Conservation (phyloP, 768 basidiomycete genomes). For the Lactarius evosmus region DNA sequence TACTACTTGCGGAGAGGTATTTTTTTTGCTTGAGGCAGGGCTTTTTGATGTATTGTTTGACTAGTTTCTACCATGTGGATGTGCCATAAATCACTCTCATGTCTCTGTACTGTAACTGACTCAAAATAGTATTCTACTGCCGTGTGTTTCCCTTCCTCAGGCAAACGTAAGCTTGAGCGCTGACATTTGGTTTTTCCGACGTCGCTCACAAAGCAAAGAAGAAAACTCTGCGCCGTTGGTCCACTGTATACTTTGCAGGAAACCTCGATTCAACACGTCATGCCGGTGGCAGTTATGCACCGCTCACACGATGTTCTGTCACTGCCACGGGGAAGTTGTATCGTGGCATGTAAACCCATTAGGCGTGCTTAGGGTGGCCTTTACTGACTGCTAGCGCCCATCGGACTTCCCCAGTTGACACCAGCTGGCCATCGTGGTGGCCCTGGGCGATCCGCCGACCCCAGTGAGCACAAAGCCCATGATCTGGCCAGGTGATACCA, state of each 20-base stretch:
- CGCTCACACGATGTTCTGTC: not conserved
- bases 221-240: too few species aligned
- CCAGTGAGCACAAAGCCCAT: too few species aligned
- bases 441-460: too few species aligned
- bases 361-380: not conserved
- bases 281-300: not conserved
- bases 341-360: not conserved
- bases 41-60: not conserved
- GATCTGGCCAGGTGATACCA: too few species aligned
- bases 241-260: not conserved
- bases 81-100: not conserved
- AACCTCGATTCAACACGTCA: not conserved
- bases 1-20: not conserved
- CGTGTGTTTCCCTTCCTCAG: not conserved
- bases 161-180: not conserved
- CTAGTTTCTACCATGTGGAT: not conserved
- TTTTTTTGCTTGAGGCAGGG: too few species aligned
- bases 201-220: not conserved
- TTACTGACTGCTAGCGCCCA: not conserved
- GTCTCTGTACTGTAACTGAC: not conserved
- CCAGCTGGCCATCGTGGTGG: not conserved
- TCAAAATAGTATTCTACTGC: not conserved
- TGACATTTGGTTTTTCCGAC: not conserved
- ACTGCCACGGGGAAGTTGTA: not conserved
- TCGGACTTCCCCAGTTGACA: not conserved